Conservation (phyloP, 202 grass and related monocot species). For the Setaria italica region DNA sequence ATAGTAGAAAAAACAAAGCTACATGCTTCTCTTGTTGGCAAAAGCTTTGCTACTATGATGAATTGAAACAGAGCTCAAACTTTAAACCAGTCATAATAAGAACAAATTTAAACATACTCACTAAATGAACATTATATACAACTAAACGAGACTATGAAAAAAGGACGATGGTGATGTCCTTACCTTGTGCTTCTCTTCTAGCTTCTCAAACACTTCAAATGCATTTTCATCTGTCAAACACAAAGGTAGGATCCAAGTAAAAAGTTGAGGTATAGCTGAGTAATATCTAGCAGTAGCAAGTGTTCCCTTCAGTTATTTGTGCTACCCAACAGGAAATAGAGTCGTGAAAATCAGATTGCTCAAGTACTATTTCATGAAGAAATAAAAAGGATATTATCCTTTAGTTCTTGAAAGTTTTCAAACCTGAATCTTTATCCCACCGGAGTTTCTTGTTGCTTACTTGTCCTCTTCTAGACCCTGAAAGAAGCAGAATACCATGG, state of each 20-base stretch:
- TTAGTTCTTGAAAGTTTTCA: constrained; percentile 9
- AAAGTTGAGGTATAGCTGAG: background rate
- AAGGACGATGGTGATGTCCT: constrained; percentile 23
- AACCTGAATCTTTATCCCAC: constrained; percentile 84
- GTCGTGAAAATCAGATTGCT: background rate
- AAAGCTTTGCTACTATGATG: background rate
- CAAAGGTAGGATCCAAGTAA: constrained; percentile 17
- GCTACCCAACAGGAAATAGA: background rate
- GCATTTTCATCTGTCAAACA: constrained; percentile 55
- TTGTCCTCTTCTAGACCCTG: constrained; percentile 63
- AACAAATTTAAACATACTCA: background rate
- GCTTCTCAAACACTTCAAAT: constrained; percentile 70
- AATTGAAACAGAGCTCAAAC: constrained; percentile 23
- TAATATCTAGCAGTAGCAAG: constrained; percentile 8
- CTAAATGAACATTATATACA: background rate
- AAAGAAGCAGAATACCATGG: constrained; percentile 41
- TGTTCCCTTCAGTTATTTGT: background rate
- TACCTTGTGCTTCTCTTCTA: constrained; percentile 70
- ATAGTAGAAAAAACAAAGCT: background rate
- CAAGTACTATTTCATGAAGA: background rate
- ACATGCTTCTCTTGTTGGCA: background rate
- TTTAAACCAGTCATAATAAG: constrained; percentile 8
- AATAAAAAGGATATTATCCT: background rate
- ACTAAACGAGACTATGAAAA: constrained; percentile 26
- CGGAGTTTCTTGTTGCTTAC: constrained; percentile 72